These are phyloP conservation scores for Alternaria ventricosa DNA, from an alignment of 2,329 filamentous ascomycete genomes.

Conservation along the genomic window DNA sequence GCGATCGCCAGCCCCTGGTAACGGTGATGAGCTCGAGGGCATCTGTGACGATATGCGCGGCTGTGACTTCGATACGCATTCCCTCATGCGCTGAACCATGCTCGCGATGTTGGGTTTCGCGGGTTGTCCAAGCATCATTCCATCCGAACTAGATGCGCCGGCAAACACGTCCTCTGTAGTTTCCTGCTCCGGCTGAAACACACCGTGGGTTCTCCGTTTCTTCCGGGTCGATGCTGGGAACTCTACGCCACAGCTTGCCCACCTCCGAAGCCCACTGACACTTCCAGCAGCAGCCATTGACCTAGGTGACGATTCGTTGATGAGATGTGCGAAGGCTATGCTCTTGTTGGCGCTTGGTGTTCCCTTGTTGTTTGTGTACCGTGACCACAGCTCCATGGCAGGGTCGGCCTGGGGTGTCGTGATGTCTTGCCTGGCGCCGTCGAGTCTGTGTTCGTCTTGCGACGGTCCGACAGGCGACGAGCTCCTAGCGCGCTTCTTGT, in stretches of 20 bases:
- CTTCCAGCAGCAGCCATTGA: constrained; percentile 54
- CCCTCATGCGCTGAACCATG: constrained; percentile 54
- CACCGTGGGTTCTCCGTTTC: constrained; percentile 46
- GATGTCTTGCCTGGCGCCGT: constrained; percentile 32
- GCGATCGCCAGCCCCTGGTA: constrained; percentile 46
- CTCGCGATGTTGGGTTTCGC: constrained; percentile 38
- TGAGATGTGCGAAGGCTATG: constrained; percentile 53
- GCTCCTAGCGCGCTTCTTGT: constrained; percentile 55
- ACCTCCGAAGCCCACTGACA: constrained; percentile 55
- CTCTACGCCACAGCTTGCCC: constrained; percentile 59
- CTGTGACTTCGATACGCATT: constrained; percentile 48
- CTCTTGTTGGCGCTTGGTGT: constrained; percentile 45
- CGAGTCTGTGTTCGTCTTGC: constrained; percentile 46
- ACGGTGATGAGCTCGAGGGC: constrained; percentile 57
- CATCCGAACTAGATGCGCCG: constrained; percentile 42
- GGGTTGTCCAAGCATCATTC: constrained; percentile 32
- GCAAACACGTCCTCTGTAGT: constrained; percentile 36
- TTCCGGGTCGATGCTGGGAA: constrained; percentile 55
- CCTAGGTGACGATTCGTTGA: constrained; percentile 55
- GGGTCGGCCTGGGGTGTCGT: constrained; percentile 57
- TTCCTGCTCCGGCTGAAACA: constrained; percentile 40
- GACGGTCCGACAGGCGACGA: constrained; percentile 53
- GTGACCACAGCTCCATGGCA: constrained; percentile 55
- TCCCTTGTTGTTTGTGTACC: constrained; percentile 51
- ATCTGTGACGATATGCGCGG: constrained; percentile 29